phyloP scores from a whole-genome alignment of 2,329 filamentous ascomycete genomes.

The Aspergillus ochraceus region DNA sequence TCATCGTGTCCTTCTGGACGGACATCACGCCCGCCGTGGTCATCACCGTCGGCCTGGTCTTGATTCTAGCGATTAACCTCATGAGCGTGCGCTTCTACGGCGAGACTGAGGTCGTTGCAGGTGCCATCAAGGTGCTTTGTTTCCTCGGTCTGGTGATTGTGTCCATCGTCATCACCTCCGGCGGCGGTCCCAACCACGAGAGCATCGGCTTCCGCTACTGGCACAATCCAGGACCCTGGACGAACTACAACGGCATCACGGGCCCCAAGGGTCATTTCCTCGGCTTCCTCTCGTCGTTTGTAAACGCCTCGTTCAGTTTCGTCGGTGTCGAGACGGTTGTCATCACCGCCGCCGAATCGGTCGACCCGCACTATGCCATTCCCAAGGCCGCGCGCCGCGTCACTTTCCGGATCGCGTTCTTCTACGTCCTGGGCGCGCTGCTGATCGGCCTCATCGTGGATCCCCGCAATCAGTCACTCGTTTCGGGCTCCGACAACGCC shows the following conservation, averaged over 20 bases:
- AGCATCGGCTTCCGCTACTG: slow-evolving; percentile 37
- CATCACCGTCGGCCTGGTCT: slow-evolving; percentile 49
- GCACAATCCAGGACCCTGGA: slow-evolving; percentile 35
- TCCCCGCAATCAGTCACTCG: slow-evolving; percentile 21
- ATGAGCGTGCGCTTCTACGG: slow-evolving; percentile 35
- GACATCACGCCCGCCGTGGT: slow-evolving; percentile 68
- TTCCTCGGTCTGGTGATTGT: slow-evolving; percentile 31
- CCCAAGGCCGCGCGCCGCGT: slow-evolving; percentile 44
- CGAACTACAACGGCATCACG: slow-evolving; percentile 31
- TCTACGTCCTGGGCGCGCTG: slow-evolving; percentile 37
- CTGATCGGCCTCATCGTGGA: slow-evolving; percentile 33
- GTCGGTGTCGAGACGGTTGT: slow-evolving; percentile 44
- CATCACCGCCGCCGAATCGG: slow-evolving; percentile 43
- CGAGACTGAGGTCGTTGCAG: slow-evolving; percentile 32
- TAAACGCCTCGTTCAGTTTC: slow-evolving; percentile 44
- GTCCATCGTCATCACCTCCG: slow-evolving; percentile 35
- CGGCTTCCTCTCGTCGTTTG: slow-evolving; percentile 39
- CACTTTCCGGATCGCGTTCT: slow-evolving; percentile 40
- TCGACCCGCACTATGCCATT: slow-evolving; percentile 40
- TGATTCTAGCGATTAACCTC: slow-evolving; percentile 33
- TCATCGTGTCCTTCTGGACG: slow-evolving; percentile 81
- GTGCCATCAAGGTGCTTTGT: slow-evolving; percentile 33
- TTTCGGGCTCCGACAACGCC: slow-evolving; percentile 28
- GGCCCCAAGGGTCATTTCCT: slow-evolving; percentile 37
- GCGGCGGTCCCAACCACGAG: slow-evolving; percentile 32